phyloP scores from a whole-genome alignment of 2,329 filamentous ascomycete species.

The Didymella keratinophila region DNA sequence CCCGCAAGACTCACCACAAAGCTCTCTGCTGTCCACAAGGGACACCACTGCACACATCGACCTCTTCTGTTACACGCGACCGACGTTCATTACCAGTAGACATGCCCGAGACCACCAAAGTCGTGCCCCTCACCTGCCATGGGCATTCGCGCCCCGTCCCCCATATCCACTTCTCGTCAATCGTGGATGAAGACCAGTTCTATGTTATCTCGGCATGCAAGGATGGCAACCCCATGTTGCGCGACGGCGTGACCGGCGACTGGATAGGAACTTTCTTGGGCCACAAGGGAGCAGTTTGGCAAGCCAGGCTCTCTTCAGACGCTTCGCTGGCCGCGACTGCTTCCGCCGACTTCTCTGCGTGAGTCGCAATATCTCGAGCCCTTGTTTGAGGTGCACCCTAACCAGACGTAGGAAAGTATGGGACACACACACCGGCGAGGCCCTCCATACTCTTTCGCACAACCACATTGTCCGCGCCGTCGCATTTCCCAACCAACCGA shows the following conservation, averaged over 20 bases:
- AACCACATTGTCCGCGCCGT: conserved; percentile 94
- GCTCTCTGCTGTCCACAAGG: conserved; percentile 1
- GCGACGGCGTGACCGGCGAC: conserved; percentile 86
- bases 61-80: conserved; percentile 5
- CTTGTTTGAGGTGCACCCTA: conserved; percentile 30
- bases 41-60: conserved; percentile 3
- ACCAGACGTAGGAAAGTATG: conserved; percentile 77
- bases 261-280: conserved; percentile 94
- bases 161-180: conserved; percentile 86
- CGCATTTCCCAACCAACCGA: conserved; percentile 78
- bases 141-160: conserved; percentile 92
- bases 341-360: conserved; percentile 95
- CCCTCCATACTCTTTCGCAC: conserved; percentile 85
- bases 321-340: conserved; percentile 89
- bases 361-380: conserved; percentile 47
- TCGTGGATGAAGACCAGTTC: conserved; percentile 83
- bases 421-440: conserved; percentile 94
- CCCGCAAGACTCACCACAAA: conserved; percentile 16
- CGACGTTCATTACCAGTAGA: conserved; percentile 19
- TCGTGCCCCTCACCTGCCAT: conserved; percentile 91
- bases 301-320: conserved; percentile 88
- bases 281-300: conserved; percentile 98
- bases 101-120: conserved; percentile 59
- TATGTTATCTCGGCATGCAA: conserved; percentile 95
- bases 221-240: conserved; percentile 98